Base-by-base conservation (phyloP, 108 stramenopile genomes). In the Chaetoceros muelleri region DNA sequence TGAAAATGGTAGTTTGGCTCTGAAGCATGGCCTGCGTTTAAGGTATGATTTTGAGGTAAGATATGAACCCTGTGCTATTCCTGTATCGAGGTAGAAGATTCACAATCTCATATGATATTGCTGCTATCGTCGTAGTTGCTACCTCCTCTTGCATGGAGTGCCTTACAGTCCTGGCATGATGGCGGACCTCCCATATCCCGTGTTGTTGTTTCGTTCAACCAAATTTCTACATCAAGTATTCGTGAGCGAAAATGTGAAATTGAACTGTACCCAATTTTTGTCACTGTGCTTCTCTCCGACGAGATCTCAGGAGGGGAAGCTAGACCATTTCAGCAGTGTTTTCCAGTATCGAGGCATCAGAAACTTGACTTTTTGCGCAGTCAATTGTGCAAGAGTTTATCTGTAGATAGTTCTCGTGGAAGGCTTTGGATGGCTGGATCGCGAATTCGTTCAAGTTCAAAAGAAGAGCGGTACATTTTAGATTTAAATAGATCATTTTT, bases 121-220 rank as follows among this genome's bases (percentile, higher is more conserved):
- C n/a, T n/a, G n/a, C n/a, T n/a, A n/a, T 44, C 5, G 17, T 21
- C 17, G 2, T 49, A 28, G 66, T 81, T 92, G 17, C 52, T 92
- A 26, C 82, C 86, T 24, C 90, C 90, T 19, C 51, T 86, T 31
- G 84, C 67, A 21, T 92, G 86, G 86, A 84, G 79, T 48, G 90
- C 85, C 23, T 61, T 92, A 0, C 90, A 92, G 58, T 86, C 84
- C 8, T 92, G 90, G 90, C 85, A 92, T 55, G 90, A 92, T 65
- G 90, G 90, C n/a, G 90, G 90, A 29, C 90, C 90, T 27, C 90
- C 86, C 13, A 86, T 92, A 40, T 58, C 79, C 64, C 81, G 90
- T 7, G 58, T 55, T 25, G 90, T 92, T 44, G 90, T 87, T 10
- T 80, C 74, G 13, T 81, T 85, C 60, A 54, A 69, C 40, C 61